Base-by-base conservation (phyloP, 129 eudicot species). In the Arctium lappa region DNA sequence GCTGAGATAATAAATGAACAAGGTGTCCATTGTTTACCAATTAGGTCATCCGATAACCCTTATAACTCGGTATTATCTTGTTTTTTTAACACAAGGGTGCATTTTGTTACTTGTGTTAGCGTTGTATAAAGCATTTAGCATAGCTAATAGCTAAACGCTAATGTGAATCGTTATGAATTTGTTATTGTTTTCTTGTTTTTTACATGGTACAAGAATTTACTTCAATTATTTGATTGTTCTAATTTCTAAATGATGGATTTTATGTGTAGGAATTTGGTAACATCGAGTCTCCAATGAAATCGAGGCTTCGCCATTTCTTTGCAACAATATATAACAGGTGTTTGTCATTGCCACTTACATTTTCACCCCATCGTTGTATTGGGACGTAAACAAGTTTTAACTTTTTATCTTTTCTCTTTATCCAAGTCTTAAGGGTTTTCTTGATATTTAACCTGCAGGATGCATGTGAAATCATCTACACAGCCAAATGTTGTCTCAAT, bases 221-320 rank as follows among this genome's bases (percentile, higher is more conserved):
- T 68, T 77, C 69, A 18, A 9, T 69, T 66, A 12, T 44, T 44
- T 83, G 77, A 70, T 71, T 60, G 40, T 50, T 70, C 27, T 71
- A 29, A 22, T 22, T 22, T 22, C 27, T 22, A 30, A 22, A 29
- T 71, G 69, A 73, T 72, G 1, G 38, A 71, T 34, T 74, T 29
- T 48, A 76, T 72, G 33, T 90, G 86, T 92, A 95, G 99, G 99
- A 96, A 89, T 96, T 96, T 91, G 99, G 99, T 50, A 96, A 96
- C 81, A 89, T 93, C 10, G 98, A 96, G 79, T 82, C 94, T 82
- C 98, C 99, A n/a, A 76, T 93, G 92, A 87, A 92, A 88, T 96
- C 95, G 77, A 92, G 94, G 82, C 95, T 93, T 68, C 90, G 90
- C 74, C 98, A 93, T 83, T 93, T 96, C 85, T 96, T 81, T 85